These are phyloP conservation scores for Desmodesmus armatus DNA, from an alignment of 139 green algal genomes.

Conservation along the genomic window DNA sequence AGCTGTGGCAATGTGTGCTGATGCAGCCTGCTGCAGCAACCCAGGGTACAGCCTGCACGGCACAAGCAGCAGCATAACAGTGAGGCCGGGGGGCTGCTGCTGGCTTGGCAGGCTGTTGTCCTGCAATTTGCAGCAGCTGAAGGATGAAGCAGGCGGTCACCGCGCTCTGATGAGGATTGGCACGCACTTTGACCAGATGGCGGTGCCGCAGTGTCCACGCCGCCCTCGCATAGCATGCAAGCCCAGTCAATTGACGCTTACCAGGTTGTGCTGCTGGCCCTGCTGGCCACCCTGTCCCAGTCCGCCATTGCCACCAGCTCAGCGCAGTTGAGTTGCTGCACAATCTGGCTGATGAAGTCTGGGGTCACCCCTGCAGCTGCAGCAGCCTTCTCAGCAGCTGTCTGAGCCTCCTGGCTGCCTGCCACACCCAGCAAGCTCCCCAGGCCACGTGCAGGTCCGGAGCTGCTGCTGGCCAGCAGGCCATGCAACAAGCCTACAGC, in stretches of 20 bases:
- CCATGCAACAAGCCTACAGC: constrained; percentile 24
- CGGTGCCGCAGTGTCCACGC: no score
- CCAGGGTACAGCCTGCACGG: constrained; percentile 39
- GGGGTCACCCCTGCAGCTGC: not conserved
- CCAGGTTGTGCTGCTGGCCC: constrained; percentile 19
- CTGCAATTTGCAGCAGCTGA: no score
- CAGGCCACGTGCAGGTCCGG: not conserved
- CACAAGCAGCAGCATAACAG: constrained; percentile 30
- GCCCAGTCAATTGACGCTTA: no score
- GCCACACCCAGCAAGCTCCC: not conserved
- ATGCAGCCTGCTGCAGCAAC: constrained; percentile 51
- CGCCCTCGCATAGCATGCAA: no score
- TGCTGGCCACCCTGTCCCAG: constrained; percentile 25
- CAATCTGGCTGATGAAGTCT: constrained; percentile 40
- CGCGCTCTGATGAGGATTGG: no score
- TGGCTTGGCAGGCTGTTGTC: no score
- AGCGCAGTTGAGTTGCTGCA: constrained; percentile 8
- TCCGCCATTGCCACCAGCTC: constrained; percentile 35
- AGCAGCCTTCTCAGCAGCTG: not conserved
- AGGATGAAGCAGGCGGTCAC: no score
- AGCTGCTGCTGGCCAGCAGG: not conserved
- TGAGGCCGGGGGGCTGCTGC: no score
- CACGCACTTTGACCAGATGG: no score
- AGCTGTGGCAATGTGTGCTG: constrained; percentile 61
- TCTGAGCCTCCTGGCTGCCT: not conserved